Evolutionary conservation across 148 eudicot species (phyloP), one percentile per base, ranked within the genome.

Genomic region (Nepenthes mirabilis): DNA sequence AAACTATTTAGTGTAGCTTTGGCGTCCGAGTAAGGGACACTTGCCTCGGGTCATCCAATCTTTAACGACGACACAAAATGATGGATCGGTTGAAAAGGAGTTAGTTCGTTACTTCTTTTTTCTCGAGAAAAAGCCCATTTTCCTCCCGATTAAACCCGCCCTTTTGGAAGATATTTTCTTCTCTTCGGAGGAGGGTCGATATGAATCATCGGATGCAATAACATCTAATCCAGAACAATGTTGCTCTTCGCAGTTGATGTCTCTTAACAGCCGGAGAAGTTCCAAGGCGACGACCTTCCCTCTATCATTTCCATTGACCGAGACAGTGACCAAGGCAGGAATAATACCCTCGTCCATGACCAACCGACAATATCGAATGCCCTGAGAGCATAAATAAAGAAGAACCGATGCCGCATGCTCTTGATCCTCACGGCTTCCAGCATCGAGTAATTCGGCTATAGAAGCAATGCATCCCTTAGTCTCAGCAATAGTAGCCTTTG

Each of bases 331-430:
- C 5, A 91, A 73, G 33, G 72, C 47, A 12, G 97, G 93, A 43
- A 87, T 70, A 9, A 86, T 74, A 11, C 87, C 90, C 62, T 87
- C 97, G 23, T 70, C 69, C 81, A 87, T 73, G 14, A 83, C 93
- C 74, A 79, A 32, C 49, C 67, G 67, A 63, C 95, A 85, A 58
- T 76, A 84, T 47, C 68, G 52, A 35, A 60, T 66, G 6, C 69
- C 75, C 37, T 91, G 82, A 6, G 76, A 65, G 64, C 97, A 91
- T 14, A 91, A 40, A 9, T 79, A 69, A 33, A 85, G 82, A 47
- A 91, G 84, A 69, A 87, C 65, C 12, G 69, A 59, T 0, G 76
- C 79, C 1, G 84, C 95, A 53, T 65, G 72, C 34, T 84, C 97
- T 66, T 91, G 91, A 55, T 77, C 84, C 59, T 75, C 80, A 9